These are phyloP conservation scores for Talaromyces verruculosus DNA, from an alignment of 2,329 filamentous ascomycete genomes.

Conservation along the genomic window DNA sequence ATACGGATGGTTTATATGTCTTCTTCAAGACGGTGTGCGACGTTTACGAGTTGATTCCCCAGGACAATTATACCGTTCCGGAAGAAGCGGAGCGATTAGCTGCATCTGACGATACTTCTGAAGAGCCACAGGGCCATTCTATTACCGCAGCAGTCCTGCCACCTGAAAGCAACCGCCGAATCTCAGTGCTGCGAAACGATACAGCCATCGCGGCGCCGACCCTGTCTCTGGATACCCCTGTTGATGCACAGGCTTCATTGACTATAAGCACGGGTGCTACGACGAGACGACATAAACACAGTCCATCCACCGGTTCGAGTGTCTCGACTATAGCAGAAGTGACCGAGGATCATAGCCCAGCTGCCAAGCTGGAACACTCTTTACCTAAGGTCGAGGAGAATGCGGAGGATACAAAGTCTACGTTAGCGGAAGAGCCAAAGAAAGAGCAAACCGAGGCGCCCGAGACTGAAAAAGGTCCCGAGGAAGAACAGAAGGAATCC, in stretches of 20 bases:
- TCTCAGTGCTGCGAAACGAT: conserved; percentile 41
- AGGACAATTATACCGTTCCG: conserved; percentile 94
- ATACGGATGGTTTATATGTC: conserved; percentile 85
- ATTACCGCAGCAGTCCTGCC: conserved; percentile 24
- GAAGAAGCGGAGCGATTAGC: conserved; percentile 87
- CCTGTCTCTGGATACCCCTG: conserved; percentile 25
- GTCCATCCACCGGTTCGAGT: conserved; percentile 73
- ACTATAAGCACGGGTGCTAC: conserved; percentile 61
- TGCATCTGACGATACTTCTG: conserved; percentile 28
- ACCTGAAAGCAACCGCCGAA: conserved; percentile 31
- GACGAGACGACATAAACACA: conserved; percentile 80
- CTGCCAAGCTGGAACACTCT: conserved; percentile 1
- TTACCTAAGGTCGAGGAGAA: conserved; percentile 21
- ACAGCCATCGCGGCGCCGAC: conserved; percentile 26
- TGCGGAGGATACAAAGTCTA: neutral
- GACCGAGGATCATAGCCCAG: conserved; percentile 65
- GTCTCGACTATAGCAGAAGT: conserved; percentile 82
- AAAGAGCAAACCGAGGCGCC: neutral
- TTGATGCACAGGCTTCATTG: conserved; percentile 44
- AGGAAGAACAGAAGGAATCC: neutral
- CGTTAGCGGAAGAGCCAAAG: neutral
- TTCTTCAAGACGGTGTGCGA: conserved; percentile 98
- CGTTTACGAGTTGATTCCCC: conserved; percentile 80
- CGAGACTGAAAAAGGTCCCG: neutral
- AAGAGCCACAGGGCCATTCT: conserved; percentile 17